Base-by-base conservation (phyloP, 163 green algal genomes). In the Prototheca wickerhamii region DNA sequence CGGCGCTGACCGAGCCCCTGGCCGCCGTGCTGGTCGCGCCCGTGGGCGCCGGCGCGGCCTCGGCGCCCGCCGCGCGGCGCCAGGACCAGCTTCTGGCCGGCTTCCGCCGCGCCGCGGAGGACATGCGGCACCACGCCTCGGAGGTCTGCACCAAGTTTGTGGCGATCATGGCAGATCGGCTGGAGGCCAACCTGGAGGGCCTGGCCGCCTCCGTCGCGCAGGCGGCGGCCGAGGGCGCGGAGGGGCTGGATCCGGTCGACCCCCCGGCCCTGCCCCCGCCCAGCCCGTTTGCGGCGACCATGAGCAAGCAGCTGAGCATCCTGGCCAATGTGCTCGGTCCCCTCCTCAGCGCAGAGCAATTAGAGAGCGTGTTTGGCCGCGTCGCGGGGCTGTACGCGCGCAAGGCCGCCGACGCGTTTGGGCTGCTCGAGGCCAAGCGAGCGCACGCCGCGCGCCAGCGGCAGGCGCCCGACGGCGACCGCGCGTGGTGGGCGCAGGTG, bases 61-160 rank as follows among this genome's bases (percentile, higher is more conserved):
- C 17, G 28, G 29, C 15, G 4, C 29, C n/a, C n/a, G n/a, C n/a
- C n/a, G n/a, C n/a, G n/a, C n/a, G n/a, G n/a, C n/a, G n/a, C n/a
- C n/a, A n/a, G n/a, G n/a, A n/a, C n/a, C n/a, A 20, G 26, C 34
- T 58, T 3, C 18, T 29, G 23, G 50, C 25, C 18, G 4, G 51
- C 29, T 5, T 53, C 25, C 8, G 18, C 32, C 28, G 4, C 33
- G 17, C 18, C 34, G 6, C 30, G 32, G 77, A 92, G 82, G 90
- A 97, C 73, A 75, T 95, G 49, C 68, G 57, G 12, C 69, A 89
- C n/a, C 90, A 97, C 75, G 76, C 84, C 40, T 80, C 86, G 32
- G 85, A 95, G 77, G 86, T 97, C 53, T 85, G 94, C 75, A 72
- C 63, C 73, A 97, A 97, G 84, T 81, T 96, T 52, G 86, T 96